Base-by-base conservation (phyloP, 2,329 filamentous ascomycete species). In the Aspergillus ochraceoroseus region DNA sequence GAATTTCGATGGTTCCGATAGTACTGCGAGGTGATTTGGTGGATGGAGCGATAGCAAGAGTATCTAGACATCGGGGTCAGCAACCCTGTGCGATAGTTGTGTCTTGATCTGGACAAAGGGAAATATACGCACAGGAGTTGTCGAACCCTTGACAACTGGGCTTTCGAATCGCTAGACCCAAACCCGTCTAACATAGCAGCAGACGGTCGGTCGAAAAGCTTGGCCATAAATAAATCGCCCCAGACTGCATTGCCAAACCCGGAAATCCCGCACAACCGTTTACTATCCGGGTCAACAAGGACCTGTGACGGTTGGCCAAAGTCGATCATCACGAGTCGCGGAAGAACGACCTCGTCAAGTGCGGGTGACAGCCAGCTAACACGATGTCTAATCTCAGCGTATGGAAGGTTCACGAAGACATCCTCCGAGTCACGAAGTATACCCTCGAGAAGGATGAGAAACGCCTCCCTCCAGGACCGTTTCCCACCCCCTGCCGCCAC, bases 341-440 rank as follows among this genome's bases (percentile, higher is more conserved):
- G 70, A 38, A 71, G 60, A 1, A 61, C 71, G 13, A 79, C 67
- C 41, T 71, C 64, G 17, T 77, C 72, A 5, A 80, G 64, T 0
- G 61, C 59, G 7, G 63, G 54, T 1, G 65, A 63, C 23, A 75
- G 62, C 19, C 65, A 66, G 31, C 52, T 57, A n/a, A 75, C 44
- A 38, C 73, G 67, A 42, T 71, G 65, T 22, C 76, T 69, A 41
- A 80, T 72, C 38, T 70, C 68, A 7, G 71, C 66, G 50, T 79
- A 79, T 0, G 76, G 76, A 5, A 79, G 54, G 42, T 70, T 73
- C 49, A 80, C 68, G 8, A 78, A 70, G 58, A 74, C 73, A 43
- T 80, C 76, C 53, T 80, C 77, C 11, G 70, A 73, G 49, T 80
- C 76, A 11, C 74, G 73, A 15, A 80, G 61, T 6, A 71, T 60